A percentile compares a stretch with the other conserved stretches of the same genome.
Conservation (phyloP, 2,329 filamentous ascomycete species). For the Epichloe sylvatica region DNA sequence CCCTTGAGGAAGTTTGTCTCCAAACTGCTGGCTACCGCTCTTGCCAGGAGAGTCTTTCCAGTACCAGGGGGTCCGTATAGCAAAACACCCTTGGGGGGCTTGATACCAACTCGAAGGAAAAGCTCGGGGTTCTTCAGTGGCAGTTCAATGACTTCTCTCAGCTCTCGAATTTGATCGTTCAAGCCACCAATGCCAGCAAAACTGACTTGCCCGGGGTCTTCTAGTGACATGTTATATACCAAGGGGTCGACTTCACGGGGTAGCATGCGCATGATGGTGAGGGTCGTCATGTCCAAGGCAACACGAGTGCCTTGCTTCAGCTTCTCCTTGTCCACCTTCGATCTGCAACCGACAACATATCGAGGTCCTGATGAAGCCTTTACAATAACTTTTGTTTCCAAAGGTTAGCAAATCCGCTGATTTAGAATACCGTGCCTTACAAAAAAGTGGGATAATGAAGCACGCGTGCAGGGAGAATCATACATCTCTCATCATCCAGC, state of each 20-base stretch:
- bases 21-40: constrained; percentile 88
- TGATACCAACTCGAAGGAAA: constrained; percentile 93
- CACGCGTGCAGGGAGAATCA: constrained; percentile 19
- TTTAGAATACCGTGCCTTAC: constrained; percentile 5
- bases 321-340: constrained; percentile 94
- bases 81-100: constrained; percentile 93
- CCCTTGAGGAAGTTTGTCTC: constrained; percentile 98
- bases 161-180: constrained; percentile 95
- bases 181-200: constrained; percentile 95
- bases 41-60: constrained; percentile 85
- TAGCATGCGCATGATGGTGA: constrained; percentile 99
- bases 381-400: constrained; percentile 63
- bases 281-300: constrained; percentile 95
- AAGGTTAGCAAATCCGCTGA: constrained; percentile 9
- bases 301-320: constrained; percentile 97
- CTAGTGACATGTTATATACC: constrained; percentile 99
- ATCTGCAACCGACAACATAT: constrained; percentile 96
- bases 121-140: constrained; percentile 98
- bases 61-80: constrained; percentile 97
- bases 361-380: constrained; percentile 94
- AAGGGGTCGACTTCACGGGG: constrained; percentile 95
- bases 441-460: not conserved
- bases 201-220: constrained; percentile 94
- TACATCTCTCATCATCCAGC: constrained; percentile 96
- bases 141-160: constrained; percentile 94